A percentile compares a stretch with the other conserved stretches of the same genome.
Conservation (phyloP, 768 basidiomycete genomes). For the Cantharellus anzutake region DNA sequence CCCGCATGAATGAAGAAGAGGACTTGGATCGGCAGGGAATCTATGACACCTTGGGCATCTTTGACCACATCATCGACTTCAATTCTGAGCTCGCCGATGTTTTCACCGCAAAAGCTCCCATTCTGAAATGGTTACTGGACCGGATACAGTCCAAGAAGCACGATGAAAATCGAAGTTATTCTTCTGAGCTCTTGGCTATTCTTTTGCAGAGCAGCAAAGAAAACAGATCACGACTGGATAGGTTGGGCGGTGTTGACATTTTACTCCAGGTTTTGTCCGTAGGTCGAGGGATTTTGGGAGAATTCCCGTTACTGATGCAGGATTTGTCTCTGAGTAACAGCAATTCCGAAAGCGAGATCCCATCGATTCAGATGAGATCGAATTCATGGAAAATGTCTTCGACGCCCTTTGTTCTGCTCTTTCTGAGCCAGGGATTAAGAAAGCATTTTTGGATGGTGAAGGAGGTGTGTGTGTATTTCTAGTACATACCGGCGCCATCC, state of each 20-base stretch:
- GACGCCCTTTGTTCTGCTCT: conserved; percentile 76
- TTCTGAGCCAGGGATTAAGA: conserved; percentile 59
- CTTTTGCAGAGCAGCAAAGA: conserved; percentile 54
- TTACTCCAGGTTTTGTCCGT: conserved; percentile 67
- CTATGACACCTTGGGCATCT: conserved; percentile 84
- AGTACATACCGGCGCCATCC: conserved; percentile 3
- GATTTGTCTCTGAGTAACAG: conserved; percentile 21
- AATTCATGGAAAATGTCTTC: conserved; percentile 97
- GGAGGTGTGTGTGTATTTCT: conserved; percentile 63
- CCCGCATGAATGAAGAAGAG: conserved; percentile 75
- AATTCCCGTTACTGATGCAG: not conserved
- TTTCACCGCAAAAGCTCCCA: conserved; percentile 53
- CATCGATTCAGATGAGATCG: conserved; percentile 69
- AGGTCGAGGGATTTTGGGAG: conserved; percentile 18
- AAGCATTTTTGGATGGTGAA: conserved; percentile 70
- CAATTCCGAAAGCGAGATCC: conserved; percentile 81
- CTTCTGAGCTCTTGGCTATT: conserved; percentile 86
- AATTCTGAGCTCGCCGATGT: conserved; percentile 53
- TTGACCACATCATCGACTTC: conserved; percentile 83
- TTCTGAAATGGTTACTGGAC: conserved; percentile 62
- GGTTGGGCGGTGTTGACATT: conserved; percentile 60
- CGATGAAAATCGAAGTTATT: conserved; percentile 84
- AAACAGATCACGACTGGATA: conserved; percentile 50
- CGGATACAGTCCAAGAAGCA: conserved; percentile 54
- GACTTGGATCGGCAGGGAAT: conserved; percentile 84